Evolutionary conservation across 352 stramenopile species (phyloP), one percentile per base, ranked within the genome.

Genomic region (Phytopythium chamaehyphon): DNA sequence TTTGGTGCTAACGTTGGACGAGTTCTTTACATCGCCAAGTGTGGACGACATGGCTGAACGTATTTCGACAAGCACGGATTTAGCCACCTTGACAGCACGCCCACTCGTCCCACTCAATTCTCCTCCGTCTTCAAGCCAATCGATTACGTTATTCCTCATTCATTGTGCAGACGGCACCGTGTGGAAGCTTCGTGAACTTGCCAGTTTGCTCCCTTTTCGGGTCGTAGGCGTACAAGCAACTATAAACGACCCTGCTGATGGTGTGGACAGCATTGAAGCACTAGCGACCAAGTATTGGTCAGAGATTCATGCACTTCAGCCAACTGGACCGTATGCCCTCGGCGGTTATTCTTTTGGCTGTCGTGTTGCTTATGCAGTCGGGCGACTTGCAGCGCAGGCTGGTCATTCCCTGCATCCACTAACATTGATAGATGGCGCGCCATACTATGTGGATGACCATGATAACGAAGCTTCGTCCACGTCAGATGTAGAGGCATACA

Each of bases 341-440:
- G 74, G 71, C 6, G 77, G 74, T 8, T 88, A 76, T 44, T 88
- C 77, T 1, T 88, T 86, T 59, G 77, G 77, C 5, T 81, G 74
- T 42, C 74, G 76, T 10, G 63, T 88, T 11, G 74, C 74, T 6
- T 53, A 78, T 24, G 68, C 68, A 24, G 59, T 83, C 14, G 70
- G 65, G 9, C 42, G 62, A 3, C 47, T 81, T 16, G 70, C 59
- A 0, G 22, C 42, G 9, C 22, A 21, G 1, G 61, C 75, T 9
- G 71, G 73, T 0, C 58, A 68, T 14, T 12, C 23, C 4, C 24
- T 85, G 12, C 40, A 53, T 14, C 66, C 73, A 15, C 61, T 85
- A 12, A 62, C 58, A 24, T 55, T 85, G 23, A 26, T 85, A 4
- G 71, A 85, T 46, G 68, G 73, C 0, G 50, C 74, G 6, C 73